Base-by-base conservation (phyloP, 2,329 filamentous ascomycete genomes). In the Colletotrichum abscissum region DNA sequence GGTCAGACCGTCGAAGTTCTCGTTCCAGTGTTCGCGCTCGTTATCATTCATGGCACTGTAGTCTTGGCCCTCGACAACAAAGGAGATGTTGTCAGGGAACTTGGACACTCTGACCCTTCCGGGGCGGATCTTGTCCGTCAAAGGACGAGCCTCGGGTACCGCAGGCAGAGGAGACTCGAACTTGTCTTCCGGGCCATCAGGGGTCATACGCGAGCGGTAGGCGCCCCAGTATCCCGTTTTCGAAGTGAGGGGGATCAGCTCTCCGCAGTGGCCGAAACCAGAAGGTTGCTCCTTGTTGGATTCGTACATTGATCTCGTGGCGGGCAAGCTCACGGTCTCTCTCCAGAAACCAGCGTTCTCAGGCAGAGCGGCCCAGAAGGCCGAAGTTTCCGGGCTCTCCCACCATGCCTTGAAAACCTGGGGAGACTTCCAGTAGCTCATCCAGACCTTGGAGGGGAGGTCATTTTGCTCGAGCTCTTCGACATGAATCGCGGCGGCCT, bases 211-310 rank as follows among this genome's bases (percentile, higher is more conserved):
- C 30, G 69, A 72, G 30, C 69, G 69, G 65, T 72, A 72, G 59
- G 69, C 69, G 33, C 69, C 69, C 69, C 69, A 72, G 69, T 72
- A 72, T 14, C 65, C 69, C 35, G 69, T 72, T 54, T 72, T 72
- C 38, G 54, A 52, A 22, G 69, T 72, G 24, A 72, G 65, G 38
- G 69, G 69, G 54, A 72, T 72, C 30, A 38, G 26, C 24, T 72
- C 65, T 55, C 69, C 69, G 52, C 69, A 72, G 65, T 72, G 69
- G 14, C 69, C 69, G 54, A 72, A 72, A 30, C 69, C 69, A 14
- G 69, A 72, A 1, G 65, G 12, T 26, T 46, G 24, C 22, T 19
- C 26, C 65, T 72, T 72, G 69, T 69, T 72, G 58, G 69, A 59
- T 28, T 72, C 69, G 59, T 72, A 72, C 65, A 72, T 57, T 11